Base-by-base conservation (phyloP, 164 flowering plant species). In the Tetracentron sinense region DNA sequence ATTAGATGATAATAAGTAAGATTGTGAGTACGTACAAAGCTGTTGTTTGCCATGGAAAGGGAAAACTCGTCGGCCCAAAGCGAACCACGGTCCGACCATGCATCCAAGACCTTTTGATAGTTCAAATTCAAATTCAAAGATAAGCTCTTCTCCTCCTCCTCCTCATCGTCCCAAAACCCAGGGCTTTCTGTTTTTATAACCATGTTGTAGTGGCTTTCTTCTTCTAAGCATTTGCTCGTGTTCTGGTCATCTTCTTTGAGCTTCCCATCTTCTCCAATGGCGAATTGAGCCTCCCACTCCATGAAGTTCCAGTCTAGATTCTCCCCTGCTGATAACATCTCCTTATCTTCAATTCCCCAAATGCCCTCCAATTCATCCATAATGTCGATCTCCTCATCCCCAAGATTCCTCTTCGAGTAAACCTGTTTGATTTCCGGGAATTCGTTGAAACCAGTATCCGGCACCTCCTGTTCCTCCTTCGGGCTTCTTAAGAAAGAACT, bases 81-180 rank as follows among this genome's bases (percentile, higher is more conserved):
- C 20, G 85, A 72, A 4, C 82, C 79, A 12, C 84, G 77, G 31
- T 81, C 78, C 1, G 83, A 83, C 90, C 90, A 85, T 7, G 87
- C 87, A 66, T 83, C 82, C 74, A 83, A 58, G 5, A 85, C 90
- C 1, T 83, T 78, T 58, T 85, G 79, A 69, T 85, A 78, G 22
- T 85, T 85, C 78, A 83, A 70, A 49, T 69, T 83, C 68, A 82
- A 56, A 48, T 85, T 82, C 78, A 85, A 59, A 42, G 76, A 50
- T 19, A 63, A n/a, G 61, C 31, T 75, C 48, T 67, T 65, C 58
- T 72, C 69, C 25, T 28, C 62, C 30, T 50, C 52, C 23, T 69
- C 65, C 20, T 58, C 73, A 16, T 72, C 80, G n/a, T n/a, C n/a
- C n/a, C n/a, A n/a, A 52, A 77, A 66, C 54, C 77, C 80, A 11